Base-by-base conservation (phyloP, 2,329 filamentous ascomycete species). In the Diaporthe aspalathi region DNA sequence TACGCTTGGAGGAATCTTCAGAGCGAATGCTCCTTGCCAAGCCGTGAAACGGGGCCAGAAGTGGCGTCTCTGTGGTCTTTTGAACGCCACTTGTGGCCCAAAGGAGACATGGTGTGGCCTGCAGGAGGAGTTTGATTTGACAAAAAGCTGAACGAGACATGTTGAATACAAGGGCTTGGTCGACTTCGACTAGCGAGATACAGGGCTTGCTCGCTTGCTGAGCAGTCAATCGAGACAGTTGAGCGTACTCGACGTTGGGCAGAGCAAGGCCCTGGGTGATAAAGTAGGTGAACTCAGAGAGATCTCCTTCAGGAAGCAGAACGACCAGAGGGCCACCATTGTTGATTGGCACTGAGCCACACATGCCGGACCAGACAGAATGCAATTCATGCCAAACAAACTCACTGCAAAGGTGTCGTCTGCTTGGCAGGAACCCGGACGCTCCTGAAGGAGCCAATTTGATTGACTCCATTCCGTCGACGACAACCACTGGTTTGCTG, bases 1-100 rank as follows among this genome's bases (percentile, higher is more conserved):
- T 79, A 0, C 73, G 77, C 74, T 81, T 86, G 22, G 81, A 79
- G 0, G 82, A 78, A 71, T 87, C 83, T 57, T 88, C 87, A 0
- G 86, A 88, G 57, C 84, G 81, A 11, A 88, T 77, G 0, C 85
- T 84, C 24, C 87, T 80, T 1, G 84, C 81, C 20, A 88, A 76
- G 1, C 83, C 85, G n/a, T 84, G 76, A 24, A 87, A 80, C 0
- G 83, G 79, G 2, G 85, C 79, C 16, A 79, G 77, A 29, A 76
- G 75, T 0, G 85, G 84, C 20, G 79, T 49, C 40, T 62, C 17
- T 76, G 77, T 53, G 73, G 78, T 78, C 76, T 73, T 81, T 38
- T 84, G 81, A 1, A 83, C 84, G 5, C 83, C 83, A 0, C 78
- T 77, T 0, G 85, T 85, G 22, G 87, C 72, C 86, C 87, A 89